phyloP scores from a whole-genome alignment of 2,329 filamentous ascomycete species.

The Diaporthe sp. region DNA sequence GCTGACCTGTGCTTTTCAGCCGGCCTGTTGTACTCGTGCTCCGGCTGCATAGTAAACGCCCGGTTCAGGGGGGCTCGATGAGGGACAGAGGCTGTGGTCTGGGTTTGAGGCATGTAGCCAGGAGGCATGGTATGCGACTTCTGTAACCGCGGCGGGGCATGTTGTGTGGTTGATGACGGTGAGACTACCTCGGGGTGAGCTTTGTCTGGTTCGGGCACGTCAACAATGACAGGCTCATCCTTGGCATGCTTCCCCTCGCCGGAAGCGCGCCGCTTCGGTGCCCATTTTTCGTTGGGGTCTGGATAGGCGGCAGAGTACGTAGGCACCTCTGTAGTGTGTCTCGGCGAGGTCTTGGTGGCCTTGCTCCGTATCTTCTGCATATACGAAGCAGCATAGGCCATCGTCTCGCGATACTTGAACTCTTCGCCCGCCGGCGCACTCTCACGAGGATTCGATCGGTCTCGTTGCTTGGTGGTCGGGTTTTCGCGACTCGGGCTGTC shows the following conservation, averaged over 20 bases:
- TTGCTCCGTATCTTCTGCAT: slow-evolving; percentile 41
- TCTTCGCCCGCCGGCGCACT: slow-evolving; percentile 24
- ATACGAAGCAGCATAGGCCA: slow-evolving; percentile 45
- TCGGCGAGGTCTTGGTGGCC: slow-evolving; percentile 40
- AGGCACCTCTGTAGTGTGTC: slow-evolving; percentile 27
- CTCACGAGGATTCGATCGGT: slow-evolving; percentile 34
- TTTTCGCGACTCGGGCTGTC: slow-evolving; percentile 46
- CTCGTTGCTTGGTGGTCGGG: slow-evolving; percentile 38
- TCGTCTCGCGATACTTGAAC: slow-evolving; percentile 29
- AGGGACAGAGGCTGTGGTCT: slow-evolving; percentile 26
- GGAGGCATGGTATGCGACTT: slow-evolving; percentile 48
- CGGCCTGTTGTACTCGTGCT: slow-evolving; percentile 25
- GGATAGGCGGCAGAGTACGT: slow-evolving; percentile 40
- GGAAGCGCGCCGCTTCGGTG: slow-evolving; percentile 36
- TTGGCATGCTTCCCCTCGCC: slow-evolving; percentile 42
- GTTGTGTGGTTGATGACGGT: slow-evolving; percentile 40
- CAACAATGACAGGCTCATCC: slow-evolving; percentile 28
- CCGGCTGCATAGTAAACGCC: slow-evolving; percentile 44
- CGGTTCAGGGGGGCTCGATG: slow-evolving; percentile 41
- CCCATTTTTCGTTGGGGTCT: slow-evolving; percentile 40
- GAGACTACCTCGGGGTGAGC: slow-evolving; percentile 40
- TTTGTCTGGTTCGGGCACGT: slow-evolving; percentile 20
- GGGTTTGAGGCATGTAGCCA: slow-evolving; percentile 39
- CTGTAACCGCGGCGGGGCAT: slow-evolving; percentile 45
- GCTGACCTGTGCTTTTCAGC: slow-evolving; percentile 34